phyloP scores from a whole-genome alignment of 2,329 filamentous ascomycete species.

The Juglanconis sp. region DNA sequence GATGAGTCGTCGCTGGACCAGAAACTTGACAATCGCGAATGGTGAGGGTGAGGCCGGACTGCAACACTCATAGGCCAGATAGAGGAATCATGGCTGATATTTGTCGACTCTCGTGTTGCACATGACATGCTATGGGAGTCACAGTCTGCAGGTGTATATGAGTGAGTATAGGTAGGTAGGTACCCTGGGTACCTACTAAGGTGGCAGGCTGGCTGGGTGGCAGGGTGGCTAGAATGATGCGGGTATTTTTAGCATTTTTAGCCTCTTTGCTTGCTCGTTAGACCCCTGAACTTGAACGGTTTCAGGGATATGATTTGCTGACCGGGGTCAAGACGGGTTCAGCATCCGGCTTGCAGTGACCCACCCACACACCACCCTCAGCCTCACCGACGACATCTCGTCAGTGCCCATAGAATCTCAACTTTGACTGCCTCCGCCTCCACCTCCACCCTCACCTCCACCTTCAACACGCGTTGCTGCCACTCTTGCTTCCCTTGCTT shows the following conservation, averaged over 20 bases:
- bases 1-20: too few relatives aligned
- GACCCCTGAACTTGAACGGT: too few relatives aligned
- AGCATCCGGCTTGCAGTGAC: not conserved
- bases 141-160: not conserved
- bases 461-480: not conserved
- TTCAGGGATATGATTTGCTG: not conserved
- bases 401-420: not conserved
- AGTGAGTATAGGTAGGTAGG: not conserved
- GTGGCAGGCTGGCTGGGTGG: too few relatives aligned
- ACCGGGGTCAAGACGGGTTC: not conserved
- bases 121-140: not conserved
- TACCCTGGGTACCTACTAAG: not conserved
- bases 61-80: not conserved
- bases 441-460: not conserved
- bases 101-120: not conserved
- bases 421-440: not conserved
- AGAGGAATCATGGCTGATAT: not conserved
- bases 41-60: too few relatives aligned
- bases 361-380: not conserved
- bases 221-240: not conserved
- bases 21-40: too few relatives aligned
- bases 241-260: not conserved
- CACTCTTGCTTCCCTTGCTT: too few relatives aligned
- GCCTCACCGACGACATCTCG: conserved; percentile 3
- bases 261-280: too few relatives aligned